Conservation (phyloP, 805 yeast genomes). For the Lipomyces japonicus region DNA sequence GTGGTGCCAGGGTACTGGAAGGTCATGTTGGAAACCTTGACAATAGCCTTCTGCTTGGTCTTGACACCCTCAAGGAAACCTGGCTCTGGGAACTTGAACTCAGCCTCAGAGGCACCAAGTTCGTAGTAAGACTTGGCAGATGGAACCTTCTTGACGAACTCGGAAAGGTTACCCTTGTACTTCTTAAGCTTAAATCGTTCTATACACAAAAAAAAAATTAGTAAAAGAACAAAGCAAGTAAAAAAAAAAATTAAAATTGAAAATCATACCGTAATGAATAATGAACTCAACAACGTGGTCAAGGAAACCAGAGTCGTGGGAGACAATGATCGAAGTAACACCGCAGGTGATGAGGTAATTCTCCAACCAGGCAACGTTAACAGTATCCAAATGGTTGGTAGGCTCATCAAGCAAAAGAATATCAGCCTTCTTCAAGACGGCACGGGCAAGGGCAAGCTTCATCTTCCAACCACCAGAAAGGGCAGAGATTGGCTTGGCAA, state of each 20-base stretch:
- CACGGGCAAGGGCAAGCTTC: slow-evolving; percentile 99
- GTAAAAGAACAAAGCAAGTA: background rate
- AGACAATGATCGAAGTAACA: slow-evolving; percentile 95
- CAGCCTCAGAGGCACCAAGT: slow-evolving; percentile 95
- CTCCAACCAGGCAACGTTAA: slow-evolving; percentile 99
- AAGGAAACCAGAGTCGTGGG: slow-evolving; percentile 99
- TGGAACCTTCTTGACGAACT: slow-evolving; percentile 98
- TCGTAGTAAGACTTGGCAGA: slow-evolving; percentile 98
- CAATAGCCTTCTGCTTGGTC: slow-evolving; percentile 99
- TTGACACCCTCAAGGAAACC: slow-evolving; percentile 99
- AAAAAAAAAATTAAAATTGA: no score
- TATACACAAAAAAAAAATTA: background rate
- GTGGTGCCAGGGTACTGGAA: slow-evolving; percentile 99
- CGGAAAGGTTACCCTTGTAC: slow-evolving; percentile 99
- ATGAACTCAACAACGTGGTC: slow-evolving; percentile 97
- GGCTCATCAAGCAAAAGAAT: slow-evolving; percentile 98
- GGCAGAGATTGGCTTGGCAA: slow-evolving; percentile 87
- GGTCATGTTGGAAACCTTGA: slow-evolving; percentile 92
- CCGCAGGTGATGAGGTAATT: slow-evolving; percentile 99
- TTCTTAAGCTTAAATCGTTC: slow-evolving; percentile 98
- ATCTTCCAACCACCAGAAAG: slow-evolving; percentile 99
- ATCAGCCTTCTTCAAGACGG: slow-evolving; percentile 97
- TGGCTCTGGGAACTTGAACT: slow-evolving; percentile 98
- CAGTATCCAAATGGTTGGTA: slow-evolving; percentile 99
- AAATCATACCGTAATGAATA: slow-evolving; percentile 74